Percentiles rank a stretch among this genome's conserved stretches.
These are phyloP conservation scores for Thymus quinquecostatus DNA, from an alignment of 257 asterid genomes.

Conservation along the genomic window DNA sequence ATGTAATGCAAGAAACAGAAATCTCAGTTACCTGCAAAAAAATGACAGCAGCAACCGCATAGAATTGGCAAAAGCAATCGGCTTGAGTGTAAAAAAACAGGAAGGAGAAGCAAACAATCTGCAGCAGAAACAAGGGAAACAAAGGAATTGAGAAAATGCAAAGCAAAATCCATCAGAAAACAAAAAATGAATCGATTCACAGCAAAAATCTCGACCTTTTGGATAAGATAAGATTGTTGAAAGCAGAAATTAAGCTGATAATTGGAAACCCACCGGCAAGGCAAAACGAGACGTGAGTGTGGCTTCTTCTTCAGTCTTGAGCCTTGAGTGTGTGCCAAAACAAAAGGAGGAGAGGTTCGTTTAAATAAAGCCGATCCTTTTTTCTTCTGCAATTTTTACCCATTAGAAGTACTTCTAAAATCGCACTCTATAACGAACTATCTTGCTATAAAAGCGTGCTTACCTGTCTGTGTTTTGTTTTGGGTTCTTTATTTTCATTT, in stretches of 20 bases:
- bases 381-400: conserved; percentile 28
- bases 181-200: neutral
- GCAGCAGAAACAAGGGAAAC: conserved; percentile 25
- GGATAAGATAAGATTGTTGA: conserved; percentile 7
- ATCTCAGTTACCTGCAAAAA: conserved; percentile 23
- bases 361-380: conserved; percentile 24
- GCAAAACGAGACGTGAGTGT: neutral
- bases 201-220: neutral
- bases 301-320: neutral
- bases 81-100: neutral
- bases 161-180: neutral
- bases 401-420: conserved; percentile 21
- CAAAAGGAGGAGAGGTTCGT: conserved; percentile 18
- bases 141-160: neutral
- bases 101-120: conserved; percentile 5
- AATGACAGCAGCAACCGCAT: conserved; percentile 7
- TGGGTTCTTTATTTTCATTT: no score
- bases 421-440: neutral
- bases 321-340: neutral
- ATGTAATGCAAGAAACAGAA: conserved; percentile 7
- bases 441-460: no score
- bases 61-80: conserved; percentile 16
- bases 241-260: conserved; percentile 14
- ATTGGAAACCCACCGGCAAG: conserved; percentile 34
- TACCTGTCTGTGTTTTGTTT: no score